Evolutionary conservation across 495 filamentous ascomycete genomes (phyloP), one percentile per base, ranked within the genome.

Genomic region (Talaromyces trachyspermus): DNA sequence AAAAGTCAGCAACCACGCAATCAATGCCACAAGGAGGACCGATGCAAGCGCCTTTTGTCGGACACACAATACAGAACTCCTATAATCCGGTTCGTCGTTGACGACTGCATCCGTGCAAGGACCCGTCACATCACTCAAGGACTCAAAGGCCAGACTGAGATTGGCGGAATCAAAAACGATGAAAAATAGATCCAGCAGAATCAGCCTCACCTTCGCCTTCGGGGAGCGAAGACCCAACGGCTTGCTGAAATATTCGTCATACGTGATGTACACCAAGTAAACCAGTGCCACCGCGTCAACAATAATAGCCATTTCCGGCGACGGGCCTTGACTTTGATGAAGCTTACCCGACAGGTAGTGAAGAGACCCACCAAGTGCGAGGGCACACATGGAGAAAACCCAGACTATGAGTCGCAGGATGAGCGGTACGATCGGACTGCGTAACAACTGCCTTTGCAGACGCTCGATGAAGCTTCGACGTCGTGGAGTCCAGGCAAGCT

Each of bases 151-250:
- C 56, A 98, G 65, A 41, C 86, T 85, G 30, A 95, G 67, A 64
- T 95, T 96, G 35, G 89, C 87, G 1, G 89, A 86, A 60, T 95
- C 88, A 63, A 98, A 95, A 22, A 96, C 87, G 53, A 98, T 94
- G 61, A 98, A 98, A 60, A 95, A 78, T 2, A 97, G 74, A 66
- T 98, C 92, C 49, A 95, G 76, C 48, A 98, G 79, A 43, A 95
- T 77, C 25, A 98, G 76, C 17, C 85, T 78, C 54, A 95, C 83
- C 59, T 97, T 97, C 17, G 88, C 82, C 27, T 79, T 81, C 2
- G 88, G 79, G 5, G 80, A 80, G 22, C 92, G 84, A 47, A 98
- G 69, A 4, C 92, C 92, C 25, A 98, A 69, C 3, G 92, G 92
- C 58, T 95, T 94, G 14, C 88, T 83, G 3, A 87, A 90, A 64